phyloP scores from a whole-genome alignment of 1,139 yeast genomes.

The Taphrina pruni region DNA sequence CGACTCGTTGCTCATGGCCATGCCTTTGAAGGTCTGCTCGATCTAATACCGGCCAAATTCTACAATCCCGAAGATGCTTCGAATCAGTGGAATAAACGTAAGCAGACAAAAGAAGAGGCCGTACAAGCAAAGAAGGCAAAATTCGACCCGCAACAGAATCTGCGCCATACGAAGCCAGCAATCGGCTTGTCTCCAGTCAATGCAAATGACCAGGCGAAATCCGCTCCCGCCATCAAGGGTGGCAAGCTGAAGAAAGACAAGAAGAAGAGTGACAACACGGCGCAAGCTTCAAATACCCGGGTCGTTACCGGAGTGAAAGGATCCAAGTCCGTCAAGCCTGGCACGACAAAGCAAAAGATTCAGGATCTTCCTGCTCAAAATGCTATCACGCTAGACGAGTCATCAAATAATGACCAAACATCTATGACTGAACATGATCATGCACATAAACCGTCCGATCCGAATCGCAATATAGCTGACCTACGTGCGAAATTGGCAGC shows the following conservation, averaged over 20 bases:
- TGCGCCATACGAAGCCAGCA: neutral
- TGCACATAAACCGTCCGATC: constrained; percentile 1
- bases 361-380: neutral
- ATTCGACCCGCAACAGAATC: constrained; percentile 66
- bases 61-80: constrained; percentile 73
- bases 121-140: constrained; percentile 69
- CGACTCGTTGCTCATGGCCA: constrained; percentile 79
- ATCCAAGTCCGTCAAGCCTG: neutral
- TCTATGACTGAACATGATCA: constrained; percentile 1
- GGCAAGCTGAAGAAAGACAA: neutral
- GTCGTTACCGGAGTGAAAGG: neutral
- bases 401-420: neutral
- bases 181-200: neutral
- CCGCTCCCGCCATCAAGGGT: neutral
- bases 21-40: constrained; percentile 87
- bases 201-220: neutral
- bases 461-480: constrained; percentile 50
- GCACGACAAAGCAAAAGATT: neutral
- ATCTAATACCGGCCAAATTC: constrained; percentile 91
- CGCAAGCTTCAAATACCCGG: neutral
- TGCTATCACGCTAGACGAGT: neutral
- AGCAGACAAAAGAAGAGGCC: constrained; percentile 65
- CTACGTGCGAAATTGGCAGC: constrained; percentile 74
- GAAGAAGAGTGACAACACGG: neutral
- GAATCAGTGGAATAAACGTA: constrained; percentile 85